Evolutionary conservation across 768 basidiomycete genomes (phyloP).

Genomic region (Peribolospora kevripleyi): DNA sequence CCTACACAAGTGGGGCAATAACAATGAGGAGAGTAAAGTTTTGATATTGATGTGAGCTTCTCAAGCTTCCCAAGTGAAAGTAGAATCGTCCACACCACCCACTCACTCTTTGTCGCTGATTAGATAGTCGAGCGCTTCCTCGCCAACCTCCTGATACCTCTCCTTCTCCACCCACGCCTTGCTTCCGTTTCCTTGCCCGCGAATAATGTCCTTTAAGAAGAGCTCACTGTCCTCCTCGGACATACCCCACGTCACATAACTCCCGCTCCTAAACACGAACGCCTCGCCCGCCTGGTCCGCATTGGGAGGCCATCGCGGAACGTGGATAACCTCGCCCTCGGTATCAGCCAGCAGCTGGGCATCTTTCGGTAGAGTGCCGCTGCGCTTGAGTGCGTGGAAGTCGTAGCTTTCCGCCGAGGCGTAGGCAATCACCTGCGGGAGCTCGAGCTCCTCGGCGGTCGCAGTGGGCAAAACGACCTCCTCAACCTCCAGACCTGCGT

Average conservation of each 20-base stretch:
- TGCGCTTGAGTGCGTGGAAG: too few relatives aligned
- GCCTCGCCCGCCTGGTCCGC: constrained; percentile 6
- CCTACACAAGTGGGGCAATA: background rate
- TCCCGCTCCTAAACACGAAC: constrained; percentile 10
- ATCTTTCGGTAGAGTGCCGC: background rate
- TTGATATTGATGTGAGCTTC: too few relatives aligned
- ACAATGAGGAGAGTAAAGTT: background rate
- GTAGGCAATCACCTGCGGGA: too few relatives aligned
- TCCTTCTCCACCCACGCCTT: constrained; percentile 8
- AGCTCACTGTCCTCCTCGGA: constrained; percentile 4
- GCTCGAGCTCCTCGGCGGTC: too few relatives aligned
- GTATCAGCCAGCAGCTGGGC: background rate
- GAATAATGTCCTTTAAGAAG: constrained; percentile 8
- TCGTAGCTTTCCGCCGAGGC: too few relatives aligned
- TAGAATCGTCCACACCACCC: too few relatives aligned
- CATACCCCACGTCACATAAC: constrained; percentile 9
- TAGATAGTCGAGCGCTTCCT: constrained; percentile 12
- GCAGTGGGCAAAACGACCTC: too few relatives aligned
- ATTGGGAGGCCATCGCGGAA: background rate
- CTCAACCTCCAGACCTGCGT: too few relatives aligned
- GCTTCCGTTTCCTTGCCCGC: background rate
- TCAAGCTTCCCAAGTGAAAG: too few relatives aligned
- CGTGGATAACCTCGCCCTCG: background rate
- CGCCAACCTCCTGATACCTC: constrained; percentile 9
- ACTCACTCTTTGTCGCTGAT: constrained; percentile 3